Conservation (phyloP, 2,329 filamentous ascomycete genomes). For the Arthrobotrys conoides region DNA sequence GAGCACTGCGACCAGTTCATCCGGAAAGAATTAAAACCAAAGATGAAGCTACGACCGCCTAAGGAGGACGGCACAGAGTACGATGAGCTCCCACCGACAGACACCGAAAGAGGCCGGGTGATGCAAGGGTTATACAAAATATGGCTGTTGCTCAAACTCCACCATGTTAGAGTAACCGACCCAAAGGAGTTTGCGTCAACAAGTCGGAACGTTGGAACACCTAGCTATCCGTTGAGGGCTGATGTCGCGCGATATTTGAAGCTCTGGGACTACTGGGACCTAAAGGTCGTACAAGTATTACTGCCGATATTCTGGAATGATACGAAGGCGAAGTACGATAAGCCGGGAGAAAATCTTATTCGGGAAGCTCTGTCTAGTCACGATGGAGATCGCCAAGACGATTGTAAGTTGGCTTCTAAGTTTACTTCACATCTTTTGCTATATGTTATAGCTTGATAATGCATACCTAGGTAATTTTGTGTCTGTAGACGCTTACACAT, state of each 20-base stretch:
- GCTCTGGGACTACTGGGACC: slow-evolving; percentile 36
- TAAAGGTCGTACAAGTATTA: slow-evolving; percentile 31
- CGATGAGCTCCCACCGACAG: slow-evolving; percentile 2
- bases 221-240: background rate
- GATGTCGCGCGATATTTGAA: slow-evolving; percentile 30
- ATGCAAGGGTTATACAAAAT: slow-evolving; percentile 25
- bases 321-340: slow-evolving; percentile 11
- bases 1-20: slow-evolving; percentile 15
- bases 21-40: slow-evolving; percentile 1
- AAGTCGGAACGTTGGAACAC: background rate
- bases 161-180: slow-evolving; percentile 5
- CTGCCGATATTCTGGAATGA: slow-evolving; percentile 39
- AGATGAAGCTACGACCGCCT: background rate
- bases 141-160: slow-evolving; percentile 30
- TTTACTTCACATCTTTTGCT: too few species aligned
- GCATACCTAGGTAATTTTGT: too few species aligned
- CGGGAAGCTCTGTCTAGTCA: background rate
- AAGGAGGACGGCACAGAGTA: slow-evolving; percentile 1
- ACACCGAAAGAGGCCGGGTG: slow-evolving; percentile 15
- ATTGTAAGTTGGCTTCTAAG: slow-evolving; percentile 6
- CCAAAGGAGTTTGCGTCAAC: background rate
- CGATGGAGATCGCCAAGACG: background rate
- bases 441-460: too few species aligned
- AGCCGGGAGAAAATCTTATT: background rate
- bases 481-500: background rate